A percentile compares a stretch with the other conserved stretches of the same genome.
These are phyloP conservation scores for Suillus weaverae DNA, from an alignment of 768 basidiomycete species.

Conservation along the genomic window DNA sequence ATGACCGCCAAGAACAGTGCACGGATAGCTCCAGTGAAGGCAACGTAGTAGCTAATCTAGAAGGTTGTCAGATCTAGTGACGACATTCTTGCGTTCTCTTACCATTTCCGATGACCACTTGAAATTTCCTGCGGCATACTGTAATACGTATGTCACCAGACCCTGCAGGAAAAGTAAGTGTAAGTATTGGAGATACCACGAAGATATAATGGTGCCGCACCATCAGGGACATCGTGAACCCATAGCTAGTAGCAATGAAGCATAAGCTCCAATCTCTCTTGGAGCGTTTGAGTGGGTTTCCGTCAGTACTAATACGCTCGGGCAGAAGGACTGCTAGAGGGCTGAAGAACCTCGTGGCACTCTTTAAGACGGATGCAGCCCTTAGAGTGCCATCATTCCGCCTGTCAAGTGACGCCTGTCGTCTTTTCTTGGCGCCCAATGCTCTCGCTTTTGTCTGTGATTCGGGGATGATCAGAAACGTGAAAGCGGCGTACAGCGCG, in stretches of 20 bases:
- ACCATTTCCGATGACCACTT: conserved; percentile 69
- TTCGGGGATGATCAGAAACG: conserved; percentile 73
- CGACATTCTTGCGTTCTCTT: conserved; percentile 16
- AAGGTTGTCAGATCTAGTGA: conserved; percentile 3
- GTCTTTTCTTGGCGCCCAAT: conserved; percentile 20
- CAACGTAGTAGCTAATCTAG: conserved; percentile 76
- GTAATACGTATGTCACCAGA: conserved; percentile 56
- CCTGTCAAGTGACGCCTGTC: conserved; percentile 5
- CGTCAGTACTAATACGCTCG: conserved; percentile 20
- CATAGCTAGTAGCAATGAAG: conserved; percentile 54
- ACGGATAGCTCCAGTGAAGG: conserved; percentile 50
- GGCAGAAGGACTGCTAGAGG: conserved; percentile 72
- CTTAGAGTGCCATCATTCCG: conserved; percentile 9
- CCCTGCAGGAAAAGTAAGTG: conserved; percentile 40
- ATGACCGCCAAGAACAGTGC: conserved; percentile 56
- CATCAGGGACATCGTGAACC: conserved; percentile 42
- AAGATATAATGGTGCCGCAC: conserved; percentile 26
- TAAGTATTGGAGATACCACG: conserved; percentile 1
- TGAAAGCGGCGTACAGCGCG: conserved; percentile 45
- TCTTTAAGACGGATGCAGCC: conserved; percentile 31
- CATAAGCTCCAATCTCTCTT: conserved; percentile 67
- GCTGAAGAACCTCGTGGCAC: conserved; percentile 60
- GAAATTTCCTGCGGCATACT: conserved; percentile 62
- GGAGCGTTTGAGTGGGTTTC: conserved; percentile 41
- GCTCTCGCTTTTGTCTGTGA: conserved; percentile 60